Base-by-base conservation (phyloP, 2,329 filamentous ascomycete genomes). In the Penicillium sp. region DNA sequence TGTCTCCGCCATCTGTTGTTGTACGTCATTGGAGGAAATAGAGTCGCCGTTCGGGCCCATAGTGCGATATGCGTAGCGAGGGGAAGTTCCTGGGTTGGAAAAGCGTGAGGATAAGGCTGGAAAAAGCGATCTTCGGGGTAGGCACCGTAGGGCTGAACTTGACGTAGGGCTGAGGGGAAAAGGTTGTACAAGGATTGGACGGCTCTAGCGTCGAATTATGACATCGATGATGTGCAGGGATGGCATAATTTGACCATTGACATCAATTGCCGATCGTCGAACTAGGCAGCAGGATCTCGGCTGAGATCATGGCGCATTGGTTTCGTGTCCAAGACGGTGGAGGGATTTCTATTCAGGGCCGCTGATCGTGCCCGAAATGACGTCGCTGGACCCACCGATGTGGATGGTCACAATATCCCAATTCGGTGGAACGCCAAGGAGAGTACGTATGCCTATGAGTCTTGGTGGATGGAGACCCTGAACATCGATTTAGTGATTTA, bases 141-240 rank as follows among this genome's bases (percentile, higher is more conserved):
- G 37, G 43, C 23, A 44, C 27, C 35, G 43, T 59, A 62, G 59
- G 64, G 63, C 63, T 65, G 62, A 62, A 43, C n/a, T 57, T 53
- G 57, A 62, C 51, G 56, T 62, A 66, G 63, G 60, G 60, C 62
- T 64, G 63, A 60, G 51, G 44, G 26, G 26, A 44, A 31, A 35
- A 27, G 9, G 35, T 23, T 19, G 29, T n/a, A 23, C 33, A 39
- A 25, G 39, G 26, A 50, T 37, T 27, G 29, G 44, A 21, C 16
- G 25, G 21, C 10, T 37, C 37, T 37, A 46, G 39, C 46, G 42
- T 27, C 11, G 33, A 49, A 48, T 6, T 58, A 62, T 63, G 54
- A 57, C 61, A 61, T 61, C 53, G 57, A 39, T 48, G 4, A 13
- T n/a, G 33, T 31, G 37, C 26, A 33, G 3, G 16, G 13, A 35